Percentiles rank a stretch among this genome's conserved stretches.
phyloP scores from a whole-genome alignment of 202 grass and related monocot genomes.

The Brachypodium distachyon region DNA sequence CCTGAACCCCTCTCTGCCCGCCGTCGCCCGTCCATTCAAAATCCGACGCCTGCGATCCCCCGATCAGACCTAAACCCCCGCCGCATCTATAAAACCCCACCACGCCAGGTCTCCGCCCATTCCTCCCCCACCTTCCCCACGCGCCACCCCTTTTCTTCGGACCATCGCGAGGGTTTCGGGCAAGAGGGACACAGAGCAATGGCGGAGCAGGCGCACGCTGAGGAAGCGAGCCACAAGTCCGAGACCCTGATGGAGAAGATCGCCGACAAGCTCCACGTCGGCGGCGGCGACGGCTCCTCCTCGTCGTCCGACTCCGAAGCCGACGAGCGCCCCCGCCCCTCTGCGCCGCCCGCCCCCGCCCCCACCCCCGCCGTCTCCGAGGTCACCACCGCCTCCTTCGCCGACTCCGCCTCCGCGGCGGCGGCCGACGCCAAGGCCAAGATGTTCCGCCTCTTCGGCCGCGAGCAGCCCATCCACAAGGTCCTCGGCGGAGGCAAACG shows the following conservation, averaged over 20 bases:
- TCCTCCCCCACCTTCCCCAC: neutral
- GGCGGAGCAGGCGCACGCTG: conserved; percentile 58
- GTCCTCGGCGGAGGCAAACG: conserved; percentile 86
- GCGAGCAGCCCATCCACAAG: conserved; percentile 76
- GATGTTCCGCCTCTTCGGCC: conserved; percentile 89
- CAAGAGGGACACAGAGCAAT: neutral
- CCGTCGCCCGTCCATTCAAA: conserved; percentile 13
- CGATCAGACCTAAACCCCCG: conserved; percentile 24
- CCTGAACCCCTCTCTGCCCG: neutral
- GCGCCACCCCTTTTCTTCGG: neutral
- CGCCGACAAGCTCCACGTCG: conserved; percentile 65
- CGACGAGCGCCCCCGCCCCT: conserved; percentile 43
- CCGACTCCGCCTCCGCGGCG: conserved; percentile 10
- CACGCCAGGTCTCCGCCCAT: neutral
- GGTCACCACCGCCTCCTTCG: conserved; percentile 16
- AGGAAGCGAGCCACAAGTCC: conserved; percentile 46
- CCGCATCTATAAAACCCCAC: neutral
- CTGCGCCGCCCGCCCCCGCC: conserved; percentile 13
- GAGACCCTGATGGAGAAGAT: conserved; percentile 69
- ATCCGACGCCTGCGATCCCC: conserved; percentile 30
- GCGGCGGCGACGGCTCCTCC: conserved; percentile 19
- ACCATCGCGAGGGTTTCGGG: neutral
- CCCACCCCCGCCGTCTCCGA: neutral
- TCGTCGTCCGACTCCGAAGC: conserved; percentile 51
- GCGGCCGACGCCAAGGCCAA: conserved; percentile 34